Evolutionary conservation across 1,284 basidiomycete genomes (phyloP), one percentile per base, ranked within the genome.

Genomic region (Sporisorium iseilematis-ciliati): DNA sequence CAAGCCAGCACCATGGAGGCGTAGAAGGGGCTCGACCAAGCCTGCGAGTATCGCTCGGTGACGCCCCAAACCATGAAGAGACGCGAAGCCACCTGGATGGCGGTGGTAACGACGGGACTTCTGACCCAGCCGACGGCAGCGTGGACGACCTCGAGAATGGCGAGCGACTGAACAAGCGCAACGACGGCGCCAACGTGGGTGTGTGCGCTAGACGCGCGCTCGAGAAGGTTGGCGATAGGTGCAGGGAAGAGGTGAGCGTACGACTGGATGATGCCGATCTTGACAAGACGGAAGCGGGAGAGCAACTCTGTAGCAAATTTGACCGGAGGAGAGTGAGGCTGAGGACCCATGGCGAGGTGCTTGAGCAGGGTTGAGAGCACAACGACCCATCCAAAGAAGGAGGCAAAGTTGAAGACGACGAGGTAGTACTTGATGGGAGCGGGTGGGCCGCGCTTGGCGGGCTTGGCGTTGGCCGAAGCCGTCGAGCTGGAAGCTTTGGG

Each of bases 1-100:
- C 96, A 99, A 0, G 96, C 93, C 72, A 97, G 87, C 57, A 98
- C 89, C 94, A 97, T 96, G 54, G 91, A 91, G 3, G 93, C 90
- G 87, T 93, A 98, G 35, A 94, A 86, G 3, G 96, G 93, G 82
- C 90, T 92, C 5, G 88, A 85, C 58, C 77, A 79, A 2, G 83
- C 77, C 26, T 72, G 57, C 7, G 58, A 59, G 65, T 75, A 85
- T 23, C 77, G 65, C 58, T 85, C 82, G 16, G 75, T 58, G 55
- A 85, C 82, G 26, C 54, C 92, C 94, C 94, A 98, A 0, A 98
- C 91, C 57, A 95, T 88, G 85, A 92, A 91, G 14, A 98, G 87
- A 45, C 96, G 88, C 75, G 92, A 94, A 0, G 91, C 89, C 51
- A 99, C 95, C 87, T 99, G 96, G 81, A 92, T 90, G 2, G 88